Conservation (phyloP, 2,329 filamentous ascomycete genomes). For the Trichoderma gracile region DNA sequence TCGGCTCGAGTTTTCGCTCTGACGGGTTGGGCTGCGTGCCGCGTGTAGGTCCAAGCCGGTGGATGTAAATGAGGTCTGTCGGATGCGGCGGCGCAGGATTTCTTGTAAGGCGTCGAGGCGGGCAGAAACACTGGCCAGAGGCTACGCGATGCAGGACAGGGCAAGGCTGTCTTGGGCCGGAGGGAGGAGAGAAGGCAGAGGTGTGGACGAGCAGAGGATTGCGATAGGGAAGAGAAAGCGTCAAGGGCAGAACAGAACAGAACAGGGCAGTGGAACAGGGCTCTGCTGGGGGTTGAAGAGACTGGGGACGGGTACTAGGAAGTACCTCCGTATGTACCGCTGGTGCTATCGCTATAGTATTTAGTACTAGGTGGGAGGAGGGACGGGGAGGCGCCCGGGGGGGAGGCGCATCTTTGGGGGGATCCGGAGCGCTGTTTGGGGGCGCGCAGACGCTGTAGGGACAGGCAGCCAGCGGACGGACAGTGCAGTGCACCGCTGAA, state of each 20-base stretch:
- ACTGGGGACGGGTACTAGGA: too few species aligned
- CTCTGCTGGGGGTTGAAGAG: too few species aligned
- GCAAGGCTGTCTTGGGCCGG: conserved; percentile 17
- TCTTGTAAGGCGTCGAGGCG: background rate
- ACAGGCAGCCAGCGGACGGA: too few species aligned
- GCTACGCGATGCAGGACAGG: conserved; percentile 18
- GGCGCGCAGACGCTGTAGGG: background rate
- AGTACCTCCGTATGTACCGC: too few species aligned
- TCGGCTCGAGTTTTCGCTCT: conserved; percentile 3
- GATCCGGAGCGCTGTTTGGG: conserved; percentile 3
- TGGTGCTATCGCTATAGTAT: too few species aligned
- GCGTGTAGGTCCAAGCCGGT: background rate
- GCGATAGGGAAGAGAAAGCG: conserved; percentile 16
- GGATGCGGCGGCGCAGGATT: background rate
- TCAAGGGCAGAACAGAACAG: conserved; percentile 18
- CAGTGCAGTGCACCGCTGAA: too few species aligned
- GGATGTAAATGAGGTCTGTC: background rate
- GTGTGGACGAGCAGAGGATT: conserved; percentile 15
- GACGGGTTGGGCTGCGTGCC: background rate
- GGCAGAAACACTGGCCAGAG: background rate
- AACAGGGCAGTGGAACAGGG: conserved; percentile 3
- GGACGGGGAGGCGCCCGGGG: conserved; percentile 6
- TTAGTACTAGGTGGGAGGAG: conserved; percentile 11
- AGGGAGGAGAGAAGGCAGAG: conserved; percentile 15
- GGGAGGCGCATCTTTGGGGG: background rate